Evolutionary conservation across 2,329 filamentous ascomycete genomes (phyloP), one percentile per base, ranked within the genome.

Genomic region (Aphanocladium album): DNA sequence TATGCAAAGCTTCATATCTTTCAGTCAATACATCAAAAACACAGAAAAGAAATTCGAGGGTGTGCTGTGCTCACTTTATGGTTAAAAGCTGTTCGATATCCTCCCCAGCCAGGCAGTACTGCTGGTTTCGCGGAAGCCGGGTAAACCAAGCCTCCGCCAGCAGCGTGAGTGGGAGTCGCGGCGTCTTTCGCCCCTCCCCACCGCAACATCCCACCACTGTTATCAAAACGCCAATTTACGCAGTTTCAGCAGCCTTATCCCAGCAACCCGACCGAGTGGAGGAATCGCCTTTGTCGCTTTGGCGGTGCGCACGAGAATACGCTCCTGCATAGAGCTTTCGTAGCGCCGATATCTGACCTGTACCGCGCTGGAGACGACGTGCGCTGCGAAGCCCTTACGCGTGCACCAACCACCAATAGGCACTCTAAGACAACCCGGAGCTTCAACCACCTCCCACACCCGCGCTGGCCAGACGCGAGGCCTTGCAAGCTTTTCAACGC

Each of bases 161-260:
- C 47, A 37, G 45, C 46, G 21, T 45, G 52, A 23, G 27, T 57
- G 45, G 51, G 43, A 25, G 21, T 50, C 47, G n/a, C 37, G 35
- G 60, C 35, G 50, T 54, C 39, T 60, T 47, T 52, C 60, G 52
- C 59, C 52, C 59, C 59, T 56, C 59, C 60, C 60, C 60, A 61
- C 60, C 59, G 60, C 60, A 61, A 52, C 60, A 61, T 61, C 53
- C 60, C 60, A 61, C 60, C 45, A 30, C 25, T 11, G 19, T 30
- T 43, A 57, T 57, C 47, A 61, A 61, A 61, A 61, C 45, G 52
- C 52, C 49, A 54, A 54, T 47, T 54, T 49, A 60, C 43, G 33
- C 57, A 54, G 50, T 23, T 54, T 54, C 45, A 57, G 53, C 47
- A 61, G 60, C 60, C 35, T 61, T 61, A 61, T 61, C 60, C 35